Evolutionary conservation across 2,329 filamentous ascomycete species (phyloP).

Genomic region (Trichophyton equinum): DNA sequence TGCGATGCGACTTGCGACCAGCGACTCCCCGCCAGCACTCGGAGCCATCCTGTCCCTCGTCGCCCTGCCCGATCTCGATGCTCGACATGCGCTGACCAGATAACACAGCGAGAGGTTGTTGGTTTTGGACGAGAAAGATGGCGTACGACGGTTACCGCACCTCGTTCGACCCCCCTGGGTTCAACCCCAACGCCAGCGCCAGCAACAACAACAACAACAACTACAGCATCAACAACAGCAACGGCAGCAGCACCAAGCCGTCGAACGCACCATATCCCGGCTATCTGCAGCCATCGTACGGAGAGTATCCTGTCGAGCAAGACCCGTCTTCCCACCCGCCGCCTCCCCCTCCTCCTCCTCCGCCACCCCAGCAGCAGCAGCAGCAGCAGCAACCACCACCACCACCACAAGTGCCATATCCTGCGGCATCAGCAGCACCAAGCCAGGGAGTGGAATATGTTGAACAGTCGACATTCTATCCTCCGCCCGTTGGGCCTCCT

Average conservation of each 20-base stretch:
- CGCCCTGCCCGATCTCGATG: background rate
- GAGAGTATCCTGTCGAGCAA: background rate
- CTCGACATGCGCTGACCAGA: background rate
- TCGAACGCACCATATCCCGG: background rate
- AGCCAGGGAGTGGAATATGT: conserved; percentile 1
- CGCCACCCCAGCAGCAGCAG: conserved; percentile 2
- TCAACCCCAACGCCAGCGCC: conserved; percentile 6
- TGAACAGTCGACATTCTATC: conserved; percentile 7
- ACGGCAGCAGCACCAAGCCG: background rate
- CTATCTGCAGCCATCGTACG: background rate
- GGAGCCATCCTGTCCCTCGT: background rate
- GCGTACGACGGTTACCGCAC: conserved; percentile 33
- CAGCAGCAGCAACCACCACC: background rate
- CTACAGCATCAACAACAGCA: background rate
- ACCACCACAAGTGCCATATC: background rate
- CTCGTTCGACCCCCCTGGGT: conserved; percentile 20
- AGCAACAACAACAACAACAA: background rate
- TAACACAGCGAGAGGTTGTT: background rate
- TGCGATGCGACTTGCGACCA: background rate
- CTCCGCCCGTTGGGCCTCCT: background rate
- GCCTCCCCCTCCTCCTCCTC: background rate
- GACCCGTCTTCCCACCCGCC: background rate
- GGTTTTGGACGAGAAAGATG: conserved; percentile 21
- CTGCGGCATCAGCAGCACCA: background rate
- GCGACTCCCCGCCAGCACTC: background rate